These are phyloP conservation scores for Fusarium redolens DNA, from an alignment of 2,329 filamentous ascomycete species.

Conservation along the genomic window DNA sequence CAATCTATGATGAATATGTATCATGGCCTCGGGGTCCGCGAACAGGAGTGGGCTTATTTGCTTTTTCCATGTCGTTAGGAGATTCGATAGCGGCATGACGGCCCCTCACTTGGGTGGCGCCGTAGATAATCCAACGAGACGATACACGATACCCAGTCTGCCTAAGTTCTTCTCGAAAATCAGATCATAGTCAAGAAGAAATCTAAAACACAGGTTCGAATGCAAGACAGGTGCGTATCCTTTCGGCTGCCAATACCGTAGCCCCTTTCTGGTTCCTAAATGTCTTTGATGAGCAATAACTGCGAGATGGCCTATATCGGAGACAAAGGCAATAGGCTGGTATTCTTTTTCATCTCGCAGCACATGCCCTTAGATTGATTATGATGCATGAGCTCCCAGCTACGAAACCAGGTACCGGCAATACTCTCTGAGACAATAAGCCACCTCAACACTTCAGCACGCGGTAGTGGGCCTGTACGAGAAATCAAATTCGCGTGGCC, in stretches of 20 bases:
- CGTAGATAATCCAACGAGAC: neutral
- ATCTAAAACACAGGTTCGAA: conserved; percentile 4
- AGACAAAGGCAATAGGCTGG: neutral
- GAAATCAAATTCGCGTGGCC: conserved; percentile 5
- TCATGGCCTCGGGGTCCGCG: neutral
- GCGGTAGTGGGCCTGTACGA: conserved; percentile 9
- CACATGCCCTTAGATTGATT: neutral
- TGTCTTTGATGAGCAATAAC: neutral
- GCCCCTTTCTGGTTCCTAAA: neutral
- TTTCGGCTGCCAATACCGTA: conserved; percentile 4
- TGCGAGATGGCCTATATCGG: neutral
- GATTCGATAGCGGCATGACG: conserved; percentile 3
- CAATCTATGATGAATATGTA: neutral
- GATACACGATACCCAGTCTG: neutral
- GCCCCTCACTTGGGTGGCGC: conserved; percentile 5
- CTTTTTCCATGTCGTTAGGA: conserved; percentile 19
- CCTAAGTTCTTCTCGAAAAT: conserved; percentile 14
- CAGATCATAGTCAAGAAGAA: conserved; percentile 22
- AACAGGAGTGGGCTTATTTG: conserved; percentile 4
- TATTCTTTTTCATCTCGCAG: neutral
- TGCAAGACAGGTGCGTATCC: neutral
- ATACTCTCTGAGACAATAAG: conserved; percentile 25
- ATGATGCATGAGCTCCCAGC: neutral
- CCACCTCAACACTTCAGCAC: conserved; percentile 16
- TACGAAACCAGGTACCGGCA: neutral